A percentile compares a stretch with the other conserved stretches of the same genome.
phyloP scores from a whole-genome alignment of 352 stramenopile species.

The Discostella stelligera region DNA sequence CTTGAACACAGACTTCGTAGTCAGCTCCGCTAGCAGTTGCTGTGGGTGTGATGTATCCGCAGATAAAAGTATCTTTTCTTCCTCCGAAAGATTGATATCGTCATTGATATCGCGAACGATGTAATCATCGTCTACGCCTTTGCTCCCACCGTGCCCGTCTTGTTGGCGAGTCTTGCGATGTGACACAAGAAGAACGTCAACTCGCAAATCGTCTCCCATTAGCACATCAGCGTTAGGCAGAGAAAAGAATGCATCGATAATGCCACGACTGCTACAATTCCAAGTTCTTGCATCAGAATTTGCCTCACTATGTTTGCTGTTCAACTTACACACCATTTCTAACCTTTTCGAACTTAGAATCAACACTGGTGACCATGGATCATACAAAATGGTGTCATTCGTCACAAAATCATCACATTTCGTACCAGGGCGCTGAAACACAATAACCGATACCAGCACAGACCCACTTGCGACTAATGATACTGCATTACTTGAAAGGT shows the following conservation, averaged over 20 bases:
- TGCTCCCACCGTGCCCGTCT: conserved; percentile 10
- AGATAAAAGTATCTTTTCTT: conserved; percentile 33
- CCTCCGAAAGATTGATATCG: conserved; percentile 22
- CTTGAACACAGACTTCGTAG: conserved; percentile 47
- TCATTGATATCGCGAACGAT: conserved; percentile 5
- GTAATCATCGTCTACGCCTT: conserved; percentile 24
- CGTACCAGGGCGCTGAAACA: conserved; percentile 45
- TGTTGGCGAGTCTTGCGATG: conserved; percentile 25
- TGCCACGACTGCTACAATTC: conserved; percentile 51
- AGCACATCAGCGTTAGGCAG: conserved; percentile 62
- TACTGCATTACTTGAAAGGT: conserved; percentile 50
- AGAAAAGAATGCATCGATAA: conserved; percentile 64
- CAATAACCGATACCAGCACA: conserved; percentile 46
- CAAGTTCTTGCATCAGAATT: conserved; percentile 22
- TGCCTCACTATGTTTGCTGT: conserved; percentile 1
- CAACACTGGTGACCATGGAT: conserved; percentile 53
- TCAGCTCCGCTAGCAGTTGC: conserved; percentile 39
- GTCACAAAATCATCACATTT: conserved; percentile 9
- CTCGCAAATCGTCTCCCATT: conserved; percentile 47
- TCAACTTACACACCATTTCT: conserved; percentile 53
- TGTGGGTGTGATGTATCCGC: conserved; percentile 36
- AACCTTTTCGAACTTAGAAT: conserved; percentile 48
- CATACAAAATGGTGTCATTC: background rate
- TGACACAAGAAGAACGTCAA: conserved; percentile 54
- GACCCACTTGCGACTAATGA: conserved; percentile 51